Conservation (phyloP, 345 rosid genomes). For the Brassica rapa region DNA sequence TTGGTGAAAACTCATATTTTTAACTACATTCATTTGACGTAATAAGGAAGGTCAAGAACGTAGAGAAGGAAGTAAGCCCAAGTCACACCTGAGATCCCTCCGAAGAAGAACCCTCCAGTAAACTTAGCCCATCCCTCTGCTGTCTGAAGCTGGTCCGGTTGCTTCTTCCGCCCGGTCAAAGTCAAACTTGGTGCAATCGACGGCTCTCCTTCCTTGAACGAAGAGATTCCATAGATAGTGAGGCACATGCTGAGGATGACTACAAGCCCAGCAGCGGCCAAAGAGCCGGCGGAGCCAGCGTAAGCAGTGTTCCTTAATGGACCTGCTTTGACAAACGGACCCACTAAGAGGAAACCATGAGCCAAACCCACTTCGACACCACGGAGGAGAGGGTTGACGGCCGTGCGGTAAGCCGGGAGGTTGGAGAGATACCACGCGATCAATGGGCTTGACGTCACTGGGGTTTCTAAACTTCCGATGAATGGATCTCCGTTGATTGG, state of each 20-base stretch:
- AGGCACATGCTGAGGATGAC: constrained; percentile 84
- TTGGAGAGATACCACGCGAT: constrained; percentile 98
- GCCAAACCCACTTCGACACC: constrained; percentile 89
- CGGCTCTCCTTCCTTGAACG: constrained; percentile 82
- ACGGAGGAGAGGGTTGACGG: constrained; percentile 88
- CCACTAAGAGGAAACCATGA: constrained; percentile 82
- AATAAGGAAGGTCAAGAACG: constrained; percentile 88
- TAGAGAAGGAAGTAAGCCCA: constrained; percentile 97
- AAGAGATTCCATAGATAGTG: constrained; percentile 81
- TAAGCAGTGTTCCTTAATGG: constrained; percentile 83
- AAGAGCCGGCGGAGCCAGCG: constrained; percentile 80
- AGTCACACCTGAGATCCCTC: constrained; percentile 88
- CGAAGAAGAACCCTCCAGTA: constrained; percentile 91
- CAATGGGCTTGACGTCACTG: constrained; percentile 88
- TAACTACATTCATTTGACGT: constrained; percentile 54
- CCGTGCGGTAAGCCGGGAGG: constrained; percentile 92
- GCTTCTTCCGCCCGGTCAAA: constrained; percentile 91
- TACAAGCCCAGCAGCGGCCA: constrained; percentile 86
- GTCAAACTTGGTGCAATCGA: constrained; percentile 81
- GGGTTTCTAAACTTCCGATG: constrained; percentile 96
- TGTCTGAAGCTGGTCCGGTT: constrained; percentile 90
- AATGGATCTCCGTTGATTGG: constrained; percentile 98
- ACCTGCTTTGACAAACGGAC: constrained; percentile 86
- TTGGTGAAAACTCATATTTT: neutral
- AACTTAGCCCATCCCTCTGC: constrained; percentile 96